Evolutionary conservation across 495 filamentous ascomycete species (phyloP), one percentile per base, ranked within the genome.

Genomic region (Penicillium dipodomyicola): DNA sequence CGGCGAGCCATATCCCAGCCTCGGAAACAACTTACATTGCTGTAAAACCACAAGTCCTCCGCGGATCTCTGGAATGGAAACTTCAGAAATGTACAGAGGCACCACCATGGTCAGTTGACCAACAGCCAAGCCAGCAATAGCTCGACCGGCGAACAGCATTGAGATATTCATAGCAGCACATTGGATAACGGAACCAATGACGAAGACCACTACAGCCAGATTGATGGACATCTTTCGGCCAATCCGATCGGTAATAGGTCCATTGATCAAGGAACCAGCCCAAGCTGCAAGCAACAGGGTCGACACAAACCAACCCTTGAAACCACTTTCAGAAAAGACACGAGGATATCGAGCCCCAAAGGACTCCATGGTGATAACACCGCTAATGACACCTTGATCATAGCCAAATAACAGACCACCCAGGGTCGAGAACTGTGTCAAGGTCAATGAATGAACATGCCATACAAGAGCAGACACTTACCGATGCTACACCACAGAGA

Each of bases 211-310:
- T 8, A 84, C 82, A 9, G 87, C 87, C 41, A 93, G 70, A 29
- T 92, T 70, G 49, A 94, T 87, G 7, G 85, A 83, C 65, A 86
- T 83, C 70, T 91, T 92, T 12, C 90, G 80, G 5, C 87, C 89
- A 35, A 89, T 64, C 14, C 81, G 78, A 71, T 94, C 89, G 35
- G 87, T 87, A 39, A 93, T 68, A 64, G 90, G 88, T 1, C 88
- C 89, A 48, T 85, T 89, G 45, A 87, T 79, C 46, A 93, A 77
- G 0, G 87, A 86, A 9, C 90, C 90, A 48, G 90, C 61, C 90
- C 89, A 92, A 37, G 90, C 90, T 43, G 88, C 88, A 4, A 95
- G 80, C 61, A 92, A 84, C 59, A 93, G 82, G 54, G 92, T 92
- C 2, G 90, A 82, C 5, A 89, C 89, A 47, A 92, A 75, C 85